These are phyloP conservation scores for Dothistroma septosporum DNA, from an alignment of 2,329 filamentous ascomycete genomes.

Conservation along the genomic window DNA sequence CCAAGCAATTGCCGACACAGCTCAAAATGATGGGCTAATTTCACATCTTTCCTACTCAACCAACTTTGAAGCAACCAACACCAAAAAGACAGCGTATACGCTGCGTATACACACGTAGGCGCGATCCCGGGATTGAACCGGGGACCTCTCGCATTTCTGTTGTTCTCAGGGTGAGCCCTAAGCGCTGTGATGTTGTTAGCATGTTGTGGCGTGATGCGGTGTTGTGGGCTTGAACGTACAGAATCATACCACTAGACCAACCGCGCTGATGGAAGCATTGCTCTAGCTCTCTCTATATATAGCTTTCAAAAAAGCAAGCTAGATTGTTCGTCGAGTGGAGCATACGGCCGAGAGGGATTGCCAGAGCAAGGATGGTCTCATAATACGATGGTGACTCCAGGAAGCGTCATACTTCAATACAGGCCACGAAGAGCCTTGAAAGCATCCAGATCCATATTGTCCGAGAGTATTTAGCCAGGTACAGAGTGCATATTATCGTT, in stretches of 20 bases:
- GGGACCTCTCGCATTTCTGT: slow-evolving; percentile 24
- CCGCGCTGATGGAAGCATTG: neutral
- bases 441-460: too few species aligned
- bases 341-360: too few species aligned
- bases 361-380: too few species aligned
- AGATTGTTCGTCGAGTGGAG: too few species aligned
- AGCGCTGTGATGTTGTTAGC: slow-evolving; percentile 5
- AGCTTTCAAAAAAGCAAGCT: too few species aligned
- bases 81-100: neutral
- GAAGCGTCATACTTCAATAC: too few species aligned
- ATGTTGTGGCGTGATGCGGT: slow-evolving; percentile 1
- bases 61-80: neutral
- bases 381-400: too few species aligned
- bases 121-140: neutral
- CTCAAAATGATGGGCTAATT: neutral
- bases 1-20: neutral
- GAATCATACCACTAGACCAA: slow-evolving; percentile 22
- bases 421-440: too few species aligned
- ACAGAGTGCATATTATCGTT: too few species aligned
- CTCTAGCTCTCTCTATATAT: too few species aligned
- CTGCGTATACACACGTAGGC: neutral
- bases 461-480: too few species aligned
- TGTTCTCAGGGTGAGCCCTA: slow-evolving; percentile 21
- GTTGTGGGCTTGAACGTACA: neutral
- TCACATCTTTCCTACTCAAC: neutral